Base-by-base conservation (phyloP, 2,329 filamentous ascomycete genomes). In the Achaetomium macrosporum region DNA sequence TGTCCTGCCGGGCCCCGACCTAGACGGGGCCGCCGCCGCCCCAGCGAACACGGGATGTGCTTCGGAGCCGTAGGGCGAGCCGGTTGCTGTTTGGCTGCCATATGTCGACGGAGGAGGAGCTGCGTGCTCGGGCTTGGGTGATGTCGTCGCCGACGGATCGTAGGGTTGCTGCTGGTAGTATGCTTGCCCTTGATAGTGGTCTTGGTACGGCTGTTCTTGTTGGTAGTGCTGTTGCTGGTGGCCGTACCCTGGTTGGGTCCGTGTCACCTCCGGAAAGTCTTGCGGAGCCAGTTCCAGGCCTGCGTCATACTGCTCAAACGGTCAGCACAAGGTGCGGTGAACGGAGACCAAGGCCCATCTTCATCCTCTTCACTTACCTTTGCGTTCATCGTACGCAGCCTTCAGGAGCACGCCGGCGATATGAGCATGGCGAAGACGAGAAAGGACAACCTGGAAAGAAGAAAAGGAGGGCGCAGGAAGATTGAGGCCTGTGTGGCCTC, bases 231-330 rank as follows among this genome's bases (percentile, higher is more conserved):
- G 43, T 9, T 52, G 43, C 6, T 51, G 45, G 41, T 36, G 25
- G 42, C 42, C 41, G 31, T 55, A 30, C 13, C 33, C 41, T 17
- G 53, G 55, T 5, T 57, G 47, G n/a, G 40, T 44, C 11, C 48
- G 50, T 6, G 53, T 37, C 10, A 62, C 56, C 42, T 63, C 61
- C 30, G 61, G 61, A 50, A 48, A 63, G 46, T 63, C 55, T 35
- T 62, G 57, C 31, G 45, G 58, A n/a, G 60, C 57, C 16, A 57
- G 40, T 54, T 63, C 60, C 25, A 57, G 56, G 6, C 59, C 59
- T 6, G 55, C 31, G 7, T 59, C 57, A 48, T 60, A 60, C 57
- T 61, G 40, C 15, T 17, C 9, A 39, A 42, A 29, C 42, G 56
- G 44, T 56, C 45, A 58, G 44, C 49, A 56, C 51, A 25, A 35